Percentiles rank a stretch among this genome's conserved stretches.
Conservation (phyloP, 2,329 filamentous ascomycete species). For the Zymoseptoria tritici region DNA sequence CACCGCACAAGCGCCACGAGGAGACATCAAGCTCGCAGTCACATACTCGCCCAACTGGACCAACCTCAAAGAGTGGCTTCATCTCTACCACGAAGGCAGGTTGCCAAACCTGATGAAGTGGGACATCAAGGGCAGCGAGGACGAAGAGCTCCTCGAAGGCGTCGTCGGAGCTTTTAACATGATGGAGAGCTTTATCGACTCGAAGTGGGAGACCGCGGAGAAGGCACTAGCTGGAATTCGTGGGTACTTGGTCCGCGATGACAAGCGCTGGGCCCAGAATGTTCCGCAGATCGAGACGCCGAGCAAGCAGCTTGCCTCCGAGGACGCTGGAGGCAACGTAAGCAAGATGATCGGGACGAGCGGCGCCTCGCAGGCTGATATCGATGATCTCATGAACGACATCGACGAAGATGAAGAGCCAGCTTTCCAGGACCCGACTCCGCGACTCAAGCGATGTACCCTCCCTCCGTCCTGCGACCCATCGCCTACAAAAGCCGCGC, state of each 20-base stretch:
- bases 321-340: not conserved
- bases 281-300: not conserved
- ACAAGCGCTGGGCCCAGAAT: not conserved
- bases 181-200: not conserved
- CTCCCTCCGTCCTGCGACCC: not conserved
- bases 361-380: not conserved
- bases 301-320: not conserved
- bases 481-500: not conserved
- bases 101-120: not conserved
- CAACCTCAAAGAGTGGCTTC: slow-evolving; percentile 1
- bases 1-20: not conserved
- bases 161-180: not conserved
- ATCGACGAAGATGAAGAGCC: not conserved
- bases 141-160: not conserved
- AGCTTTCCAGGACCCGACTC: not conserved
- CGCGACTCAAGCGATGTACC: too few relatives aligned
- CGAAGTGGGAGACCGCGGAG: not conserved
- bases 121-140: not conserved
- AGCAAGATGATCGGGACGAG: not conserved
- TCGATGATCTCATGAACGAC: not conserved
- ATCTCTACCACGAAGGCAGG: not conserved
- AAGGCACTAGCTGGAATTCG: not conserved
- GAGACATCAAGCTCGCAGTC: not conserved
- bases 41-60: not conserved
- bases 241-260: not conserved